Percentiles rank a stretch among this genome's conserved stretches.
phyloP scores from a whole-genome alignment of 352 stramenopile genomes.

The Pythium scleroteichum region DNA sequence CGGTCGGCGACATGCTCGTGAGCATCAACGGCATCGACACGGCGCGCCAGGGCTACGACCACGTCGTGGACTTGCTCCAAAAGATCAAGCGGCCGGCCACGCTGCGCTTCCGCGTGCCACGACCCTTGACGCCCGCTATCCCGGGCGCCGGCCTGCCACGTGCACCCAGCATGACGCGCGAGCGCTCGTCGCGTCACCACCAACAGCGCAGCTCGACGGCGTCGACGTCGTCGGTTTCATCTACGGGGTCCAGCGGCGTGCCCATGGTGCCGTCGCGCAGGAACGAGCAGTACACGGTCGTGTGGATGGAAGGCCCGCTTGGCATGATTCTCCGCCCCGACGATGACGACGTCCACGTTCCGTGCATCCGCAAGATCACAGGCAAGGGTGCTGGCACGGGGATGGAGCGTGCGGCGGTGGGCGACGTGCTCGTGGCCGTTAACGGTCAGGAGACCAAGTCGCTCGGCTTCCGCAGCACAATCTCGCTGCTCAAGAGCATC shows the following conservation, averaged over 20 bases:
- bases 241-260: constrained; percentile 30
- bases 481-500: constrained; percentile 85
- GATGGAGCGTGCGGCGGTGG: constrained; percentile 79
- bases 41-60: constrained; percentile 82
- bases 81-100: constrained; percentile 79
- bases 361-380: constrained; percentile 88
- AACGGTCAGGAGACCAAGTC: constrained; percentile 87
- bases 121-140: constrained; percentile 34
- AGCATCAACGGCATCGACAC: constrained; percentile 89
- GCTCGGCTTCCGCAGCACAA: constrained; percentile 82
- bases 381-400: constrained; percentile 82
- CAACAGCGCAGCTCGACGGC: constrained; percentile 33
- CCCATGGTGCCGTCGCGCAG: constrained; percentile 35
- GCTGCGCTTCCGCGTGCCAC: constrained; percentile 81
- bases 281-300: constrained; percentile 85
- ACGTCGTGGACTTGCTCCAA: constrained; percentile 81
- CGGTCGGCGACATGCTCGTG: constrained; percentile 87
- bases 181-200: constrained; percentile 17
- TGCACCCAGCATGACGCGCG: constrained; percentile 17
- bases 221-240: constrained; percentile 29
- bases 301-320: constrained; percentile 82
- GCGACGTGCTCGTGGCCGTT: constrained; percentile 80
- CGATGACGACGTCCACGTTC: constrained; percentile 85
- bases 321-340: constrained; percentile 87
- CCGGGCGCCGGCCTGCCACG: constrained; percentile 3